These are phyloP conservation scores for Metschnikowia proteae DNA, from an alignment of 805 yeast genomes.

Conservation along the genomic window DNA sequence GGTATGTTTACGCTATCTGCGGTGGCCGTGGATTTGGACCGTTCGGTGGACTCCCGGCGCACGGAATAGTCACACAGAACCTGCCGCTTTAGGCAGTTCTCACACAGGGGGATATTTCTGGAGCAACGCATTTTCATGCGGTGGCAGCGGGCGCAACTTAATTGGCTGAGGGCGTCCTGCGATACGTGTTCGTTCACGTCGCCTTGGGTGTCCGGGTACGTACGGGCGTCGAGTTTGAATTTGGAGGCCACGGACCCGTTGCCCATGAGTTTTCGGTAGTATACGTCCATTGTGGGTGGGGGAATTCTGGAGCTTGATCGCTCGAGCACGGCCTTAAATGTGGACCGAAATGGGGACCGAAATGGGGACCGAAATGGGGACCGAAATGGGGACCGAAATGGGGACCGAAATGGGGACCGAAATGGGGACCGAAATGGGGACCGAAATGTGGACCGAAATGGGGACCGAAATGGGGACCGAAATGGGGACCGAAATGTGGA, in stretches of 20 bases:
- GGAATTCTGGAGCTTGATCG: too few relatives aligned
- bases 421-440: too few relatives aligned
- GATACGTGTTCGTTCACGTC: background rate
- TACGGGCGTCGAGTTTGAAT: constrained; percentile 24
- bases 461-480: too few relatives aligned
- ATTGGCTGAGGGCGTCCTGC: background rate
- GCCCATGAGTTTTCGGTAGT: constrained; percentile 36
- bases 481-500: background rate
- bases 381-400: too few relatives aligned
- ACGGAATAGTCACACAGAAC: background rate
- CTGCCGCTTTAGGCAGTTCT: background rate
- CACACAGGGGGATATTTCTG: background rate
- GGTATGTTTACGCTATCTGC: constrained; percentile 5
- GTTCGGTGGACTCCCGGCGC: background rate
- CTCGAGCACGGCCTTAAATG: too few relatives aligned
- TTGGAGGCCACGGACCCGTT: constrained; percentile 38
- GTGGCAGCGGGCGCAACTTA: constrained; percentile 1
- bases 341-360: too few relatives aligned
- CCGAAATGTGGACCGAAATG: too few relatives aligned
- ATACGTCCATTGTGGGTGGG: constrained; percentile 27
- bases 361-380: too few relatives aligned
- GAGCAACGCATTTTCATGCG: constrained; percentile 6
- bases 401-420: too few relatives aligned
- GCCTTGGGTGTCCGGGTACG: background rate
- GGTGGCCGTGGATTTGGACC: background rate